Percentiles rank a stretch among this genome's conserved stretches.
Evolutionary conservation across 1,284 basidiomycete species (phyloP).

Genomic region (Inonotus hispidus): DNA sequence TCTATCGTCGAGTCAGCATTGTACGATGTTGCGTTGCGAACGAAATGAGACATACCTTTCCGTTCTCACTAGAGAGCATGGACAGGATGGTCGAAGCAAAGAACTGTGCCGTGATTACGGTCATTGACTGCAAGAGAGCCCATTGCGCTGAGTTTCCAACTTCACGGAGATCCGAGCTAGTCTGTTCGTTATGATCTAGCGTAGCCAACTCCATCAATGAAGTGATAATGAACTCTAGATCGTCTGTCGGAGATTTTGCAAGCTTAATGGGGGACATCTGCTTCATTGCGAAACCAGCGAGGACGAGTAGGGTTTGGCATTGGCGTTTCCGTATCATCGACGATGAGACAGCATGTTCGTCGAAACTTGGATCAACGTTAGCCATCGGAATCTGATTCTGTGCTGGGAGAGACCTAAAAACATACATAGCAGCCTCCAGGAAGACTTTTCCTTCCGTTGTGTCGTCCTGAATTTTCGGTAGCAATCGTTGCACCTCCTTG

Average conservation of each 20-base stretch:
- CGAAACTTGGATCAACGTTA: slow-evolving; percentile 36
- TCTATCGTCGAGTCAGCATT: slow-evolving; percentile 32
- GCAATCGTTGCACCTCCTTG: slow-evolving; percentile 58
- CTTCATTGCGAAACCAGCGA: slow-evolving; percentile 47
- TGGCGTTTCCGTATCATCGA: slow-evolving; percentile 48
- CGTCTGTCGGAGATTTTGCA: slow-evolving; percentile 21
- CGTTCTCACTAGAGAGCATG: slow-evolving; percentile 49
- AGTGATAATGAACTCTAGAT: slow-evolving; percentile 34
- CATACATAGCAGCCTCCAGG: slow-evolving; percentile 51
- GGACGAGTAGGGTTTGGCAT: slow-evolving; percentile 59
- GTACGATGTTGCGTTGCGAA: not conserved
- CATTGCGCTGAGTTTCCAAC: slow-evolving; percentile 44
- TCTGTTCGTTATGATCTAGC: slow-evolving; percentile 25
- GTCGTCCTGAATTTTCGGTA: slow-evolving; percentile 40
- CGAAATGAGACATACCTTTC: slow-evolving; percentile 33
- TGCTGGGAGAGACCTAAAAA: slow-evolving; percentile 17
- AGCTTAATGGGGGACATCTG: slow-evolving; percentile 15
- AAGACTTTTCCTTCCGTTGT: slow-evolving; percentile 42
- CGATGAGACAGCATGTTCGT: slow-evolving; percentile 43
- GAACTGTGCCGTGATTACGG: slow-evolving; percentile 60
- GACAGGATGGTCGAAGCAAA: slow-evolving; percentile 50
- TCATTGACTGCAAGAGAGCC: slow-evolving; percentile 45
- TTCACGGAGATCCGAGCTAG: slow-evolving; percentile 35
- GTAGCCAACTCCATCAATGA: slow-evolving; percentile 39
- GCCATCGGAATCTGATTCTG: slow-evolving; percentile 3